A percentile compares a stretch with the other conserved stretches of the same genome.
phyloP scores from a whole-genome alignment of 257 asterid genomes.

The Lycium ferocissimum region DNA sequence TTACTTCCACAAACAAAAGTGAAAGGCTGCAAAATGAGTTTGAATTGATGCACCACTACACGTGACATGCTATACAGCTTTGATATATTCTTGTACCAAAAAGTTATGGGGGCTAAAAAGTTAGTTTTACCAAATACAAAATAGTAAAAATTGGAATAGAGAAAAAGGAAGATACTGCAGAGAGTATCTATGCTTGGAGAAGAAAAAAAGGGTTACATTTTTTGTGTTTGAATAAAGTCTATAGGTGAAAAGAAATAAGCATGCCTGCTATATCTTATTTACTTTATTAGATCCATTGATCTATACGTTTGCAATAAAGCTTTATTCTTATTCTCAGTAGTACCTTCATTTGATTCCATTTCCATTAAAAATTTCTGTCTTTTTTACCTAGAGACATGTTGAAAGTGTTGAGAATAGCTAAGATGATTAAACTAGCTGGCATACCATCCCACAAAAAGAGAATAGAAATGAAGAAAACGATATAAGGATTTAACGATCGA shows the following conservation, averaged over 20 bases:
- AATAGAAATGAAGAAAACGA: too few relatives aligned
- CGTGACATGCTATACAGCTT: constrained; percentile 30
- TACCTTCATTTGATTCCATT: too few relatives aligned
- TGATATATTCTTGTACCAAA: constrained; percentile 23
- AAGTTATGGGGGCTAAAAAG: constrained; percentile 26
- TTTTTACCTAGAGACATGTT: too few relatives aligned
- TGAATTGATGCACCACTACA: constrained; percentile 38
- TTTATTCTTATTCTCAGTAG: too few relatives aligned
- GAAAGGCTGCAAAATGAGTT: constrained; percentile 44
- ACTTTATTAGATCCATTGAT: neutral
- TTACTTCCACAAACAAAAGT: constrained; percentile 36
- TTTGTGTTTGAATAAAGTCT: constrained; percentile 34
- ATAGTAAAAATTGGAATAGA: constrained; percentile 26
- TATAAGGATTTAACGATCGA: too few relatives aligned
- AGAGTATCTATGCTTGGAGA: neutral
- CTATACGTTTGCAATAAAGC: too few relatives aligned
- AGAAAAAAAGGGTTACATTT: constrained; percentile 37
- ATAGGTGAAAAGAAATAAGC: constrained; percentile 26
- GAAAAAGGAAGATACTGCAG: neutral
- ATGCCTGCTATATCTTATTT: neutral
- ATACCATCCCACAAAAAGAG: too few relatives aligned
- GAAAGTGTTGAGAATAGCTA: too few relatives aligned
- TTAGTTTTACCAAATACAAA: neutral
- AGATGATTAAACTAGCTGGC: too few relatives aligned
- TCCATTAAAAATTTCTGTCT: too few relatives aligned